These are phyloP conservation scores for Nicotiana tabacum DNA, from an alignment of 257 asterid genomes.

Conservation along the genomic window DNA sequence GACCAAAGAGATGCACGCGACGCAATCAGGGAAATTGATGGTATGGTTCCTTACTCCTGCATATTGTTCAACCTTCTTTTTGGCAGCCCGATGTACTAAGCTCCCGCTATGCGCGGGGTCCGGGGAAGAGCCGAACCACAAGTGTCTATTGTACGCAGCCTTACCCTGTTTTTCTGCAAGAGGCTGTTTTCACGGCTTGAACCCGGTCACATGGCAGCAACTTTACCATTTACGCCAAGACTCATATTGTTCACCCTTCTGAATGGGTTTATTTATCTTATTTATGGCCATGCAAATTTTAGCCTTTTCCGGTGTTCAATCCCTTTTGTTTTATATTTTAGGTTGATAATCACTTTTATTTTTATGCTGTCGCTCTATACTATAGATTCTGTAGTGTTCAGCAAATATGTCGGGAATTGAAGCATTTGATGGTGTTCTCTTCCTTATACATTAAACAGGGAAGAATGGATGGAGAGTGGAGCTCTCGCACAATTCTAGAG, in stretches of 20 bases:
- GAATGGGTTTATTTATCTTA: background rate
- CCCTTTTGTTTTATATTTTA: background rate
- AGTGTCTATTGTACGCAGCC: no score
- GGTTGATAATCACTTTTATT: background rate
- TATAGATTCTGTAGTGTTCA: background rate
- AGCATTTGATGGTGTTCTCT: background rate
- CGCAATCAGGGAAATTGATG: slow-evolving; percentile 79
- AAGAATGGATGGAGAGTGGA: slow-evolving; percentile 98
- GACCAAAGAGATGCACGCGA: slow-evolving; percentile 92
- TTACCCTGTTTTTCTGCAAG: no score
- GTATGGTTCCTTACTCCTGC: slow-evolving; percentile 25
- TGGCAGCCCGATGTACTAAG: no score
- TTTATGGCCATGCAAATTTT: background rate
- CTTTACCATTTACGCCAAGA: no score
- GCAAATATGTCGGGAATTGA: background rate
- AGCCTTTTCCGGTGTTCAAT: background rate
- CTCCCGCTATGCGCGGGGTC: no score
- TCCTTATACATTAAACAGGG: slow-evolving; percentile 34
- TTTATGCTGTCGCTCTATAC: background rate
- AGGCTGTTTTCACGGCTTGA: no score
- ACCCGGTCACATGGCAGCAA: no score
- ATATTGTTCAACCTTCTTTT: background rate
- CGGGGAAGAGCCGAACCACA: no score
- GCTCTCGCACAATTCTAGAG: slow-evolving; percentile 86
- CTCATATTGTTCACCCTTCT: background rate